phyloP scores from a whole-genome alignment of 805 yeast species.

The Yamadazyma insecticola region DNA sequence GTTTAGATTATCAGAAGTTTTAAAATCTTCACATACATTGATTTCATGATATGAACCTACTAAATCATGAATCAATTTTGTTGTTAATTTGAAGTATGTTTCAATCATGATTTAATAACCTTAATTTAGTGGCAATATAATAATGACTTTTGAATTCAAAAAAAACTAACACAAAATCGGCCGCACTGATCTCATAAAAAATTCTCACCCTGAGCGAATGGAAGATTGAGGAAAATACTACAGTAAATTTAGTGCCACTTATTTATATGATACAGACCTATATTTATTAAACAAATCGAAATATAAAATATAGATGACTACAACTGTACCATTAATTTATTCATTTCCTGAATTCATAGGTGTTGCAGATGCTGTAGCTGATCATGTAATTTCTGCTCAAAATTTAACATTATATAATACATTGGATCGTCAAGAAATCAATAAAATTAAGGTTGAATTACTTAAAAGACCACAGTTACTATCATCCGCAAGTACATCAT shows the following conservation, averaged over 20 bases:
- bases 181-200: no score
- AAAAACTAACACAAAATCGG: no score
- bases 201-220: no score
- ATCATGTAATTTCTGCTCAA: slow-evolving; percentile 87
- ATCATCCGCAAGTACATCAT: slow-evolving; percentile 7
- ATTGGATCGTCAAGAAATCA: slow-evolving; percentile 30
- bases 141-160: no score
- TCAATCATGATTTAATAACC: slow-evolving; percentile 8
- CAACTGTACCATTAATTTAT: slow-evolving; percentile 89
- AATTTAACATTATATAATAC: slow-evolving; percentile 56
- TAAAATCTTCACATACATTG: slow-evolving; percentile 2
- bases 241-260: no score
- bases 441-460: slow-evolving; percentile 23
- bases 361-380: slow-evolving; percentile 96
- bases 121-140: neutral
- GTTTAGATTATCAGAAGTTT: slow-evolving; percentile 2
- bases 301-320: slow-evolving; percentile 58
- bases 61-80: slow-evolving; percentile 16
- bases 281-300: no score
- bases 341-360: slow-evolving; percentile 86
- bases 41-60: slow-evolving; percentile 10
- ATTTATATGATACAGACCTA: no score
- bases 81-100: slow-evolving; percentile 19
- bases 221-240: no score
- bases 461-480: slow-evolving; percentile 9